Conservation (phyloP, 495 filamentous ascomycete species). For the Lentithecium fluviatile region DNA sequence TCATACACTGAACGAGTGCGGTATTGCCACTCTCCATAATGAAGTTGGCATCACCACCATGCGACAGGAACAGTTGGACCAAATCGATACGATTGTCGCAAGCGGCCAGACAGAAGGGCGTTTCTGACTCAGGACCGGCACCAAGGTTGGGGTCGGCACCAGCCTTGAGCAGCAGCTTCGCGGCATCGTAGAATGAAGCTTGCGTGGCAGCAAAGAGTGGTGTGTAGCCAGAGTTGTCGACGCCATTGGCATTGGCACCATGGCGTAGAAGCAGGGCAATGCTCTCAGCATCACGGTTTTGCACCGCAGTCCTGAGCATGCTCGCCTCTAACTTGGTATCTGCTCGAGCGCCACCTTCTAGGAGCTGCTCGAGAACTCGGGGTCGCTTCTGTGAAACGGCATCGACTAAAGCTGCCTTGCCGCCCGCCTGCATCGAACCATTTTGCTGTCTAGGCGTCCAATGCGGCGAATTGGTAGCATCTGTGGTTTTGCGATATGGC, state of each 20-base stretch:
- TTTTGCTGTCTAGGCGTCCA: conserved; percentile 44
- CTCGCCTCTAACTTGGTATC: conserved; percentile 37
- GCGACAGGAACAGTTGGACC: conserved; percentile 48
- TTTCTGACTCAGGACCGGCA: conserved; percentile 44
- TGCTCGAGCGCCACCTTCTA: conserved; percentile 52
- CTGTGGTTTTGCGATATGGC: conserved; percentile 35
- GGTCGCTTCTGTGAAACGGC: conserved; percentile 43
- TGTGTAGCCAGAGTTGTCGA: conserved; percentile 45
- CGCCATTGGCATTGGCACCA: conserved; percentile 49
- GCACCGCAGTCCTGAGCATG: conserved; percentile 48
- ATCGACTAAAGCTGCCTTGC: conserved; percentile 45
- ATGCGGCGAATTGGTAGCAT: conserved; percentile 42
- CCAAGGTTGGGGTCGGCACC: conserved; percentile 52
- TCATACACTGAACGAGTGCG: conserved; percentile 50
- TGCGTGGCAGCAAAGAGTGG: conserved; percentile 49
- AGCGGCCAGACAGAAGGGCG: conserved; percentile 46
- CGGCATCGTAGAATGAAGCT: conserved; percentile 47
- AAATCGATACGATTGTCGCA: conserved; percentile 46
- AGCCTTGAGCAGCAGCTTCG: conserved; percentile 51
- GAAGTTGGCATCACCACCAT: conserved; percentile 50
- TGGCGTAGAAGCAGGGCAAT: conserved; percentile 52
- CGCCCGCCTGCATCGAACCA: conserved; percentile 39
- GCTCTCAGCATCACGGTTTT: conserved; percentile 48
- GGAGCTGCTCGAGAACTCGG: conserved; percentile 51
- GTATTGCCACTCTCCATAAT: conserved; percentile 50